Percentiles rank a stretch among this genome's conserved stretches.
Conservation (phyloP, 352 stramenopile species). For the Globisporangium uncinulatum region DNA sequence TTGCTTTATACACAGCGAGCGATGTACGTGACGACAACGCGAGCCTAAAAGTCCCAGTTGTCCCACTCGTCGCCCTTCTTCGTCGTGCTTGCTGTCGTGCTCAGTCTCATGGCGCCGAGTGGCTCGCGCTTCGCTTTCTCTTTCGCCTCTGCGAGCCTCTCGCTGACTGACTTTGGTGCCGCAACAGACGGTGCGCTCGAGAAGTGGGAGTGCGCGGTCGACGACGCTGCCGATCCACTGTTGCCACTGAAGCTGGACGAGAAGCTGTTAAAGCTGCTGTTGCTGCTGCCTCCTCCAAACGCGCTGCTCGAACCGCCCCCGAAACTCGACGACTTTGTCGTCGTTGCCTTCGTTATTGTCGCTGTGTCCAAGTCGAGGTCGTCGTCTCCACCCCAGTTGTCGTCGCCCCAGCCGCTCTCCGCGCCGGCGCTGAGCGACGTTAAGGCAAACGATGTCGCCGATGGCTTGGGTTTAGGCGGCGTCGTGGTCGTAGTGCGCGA, state of each 20-base stretch:
- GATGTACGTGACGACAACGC: not conserved
- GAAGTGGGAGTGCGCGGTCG: slow-evolving; percentile 12
- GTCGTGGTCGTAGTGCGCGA: slow-evolving; percentile 18
- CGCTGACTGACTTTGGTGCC: slow-evolving; percentile 35
- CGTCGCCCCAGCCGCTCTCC: slow-evolving; percentile 47
- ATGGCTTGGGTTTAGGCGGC: slow-evolving; percentile 13
- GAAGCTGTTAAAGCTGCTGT: slow-evolving; percentile 2
- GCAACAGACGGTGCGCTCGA: slow-evolving; percentile 5
- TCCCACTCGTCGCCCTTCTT: slow-evolving; percentile 72
- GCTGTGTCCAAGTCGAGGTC: slow-evolving; percentile 28
- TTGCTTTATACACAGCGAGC: not conserved
- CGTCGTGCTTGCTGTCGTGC: slow-evolving; percentile 11
- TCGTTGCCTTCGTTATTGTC: not conserved
- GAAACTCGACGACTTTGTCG: slow-evolving; percentile 1
- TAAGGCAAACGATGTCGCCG: slow-evolving; percentile 17
- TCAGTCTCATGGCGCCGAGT: slow-evolving; percentile 58
- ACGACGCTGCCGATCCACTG: slow-evolving; percentile 4
- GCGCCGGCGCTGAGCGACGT: slow-evolving; percentile 20
- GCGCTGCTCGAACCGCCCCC: not conserved
- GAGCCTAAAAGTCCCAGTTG: slow-evolving; percentile 70
- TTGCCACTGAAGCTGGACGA: slow-evolving; percentile 5
- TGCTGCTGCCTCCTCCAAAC: slow-evolving; percentile 11
- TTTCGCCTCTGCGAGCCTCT: slow-evolving; percentile 51
- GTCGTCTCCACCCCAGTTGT: slow-evolving; percentile 61
- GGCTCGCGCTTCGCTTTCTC: slow-evolving; percentile 49